These are phyloP conservation scores for Pelargonium australe DNA, from an alignment of 441 rosid species.

Conservation along the genomic window DNA sequence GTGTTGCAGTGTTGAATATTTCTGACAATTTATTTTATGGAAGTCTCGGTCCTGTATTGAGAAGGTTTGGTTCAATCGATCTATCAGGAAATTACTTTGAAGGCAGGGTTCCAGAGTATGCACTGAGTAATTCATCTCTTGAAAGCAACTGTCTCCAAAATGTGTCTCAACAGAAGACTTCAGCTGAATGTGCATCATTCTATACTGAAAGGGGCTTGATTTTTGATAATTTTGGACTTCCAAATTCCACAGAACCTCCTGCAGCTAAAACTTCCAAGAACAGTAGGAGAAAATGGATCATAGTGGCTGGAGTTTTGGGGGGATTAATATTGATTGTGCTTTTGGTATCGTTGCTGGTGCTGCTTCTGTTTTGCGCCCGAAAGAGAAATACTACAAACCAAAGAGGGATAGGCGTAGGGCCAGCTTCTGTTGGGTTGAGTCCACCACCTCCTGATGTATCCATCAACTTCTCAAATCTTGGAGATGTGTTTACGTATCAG, in stretches of 20 bases:
- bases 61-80: conserved; percentile 39
- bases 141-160: conserved; percentile 64
- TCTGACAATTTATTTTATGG: conserved; percentile 78
- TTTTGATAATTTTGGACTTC: conserved; percentile 69
- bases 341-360: conserved; percentile 30
- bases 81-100: conserved; percentile 77
- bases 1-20: conserved; percentile 43
- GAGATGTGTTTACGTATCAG: conserved; percentile 60
- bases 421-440: conserved; percentile 50
- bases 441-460: conserved; percentile 43
- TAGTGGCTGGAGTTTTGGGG: conserved; percentile 59
- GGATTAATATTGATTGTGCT: conserved; percentile 53
- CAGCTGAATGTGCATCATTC: conserved; percentile 50
- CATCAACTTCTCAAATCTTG: conserved; percentile 49
- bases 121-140: conserved; percentile 42
- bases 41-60: conserved; percentile 40
- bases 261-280: conserved; percentile 33
- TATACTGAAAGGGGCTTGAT: conserved; percentile 47
- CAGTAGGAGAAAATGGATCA: conserved; percentile 35
- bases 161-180: conserved; percentile 50
- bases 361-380: conserved; percentile 36
- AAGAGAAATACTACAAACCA: conserved; percentile 35
- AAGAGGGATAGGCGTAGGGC: conserved; percentile 38
- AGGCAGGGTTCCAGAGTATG: conserved; percentile 61
- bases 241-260: conserved; percentile 39